These are phyloP conservation scores for Podaxis sp. DNA, from an alignment of 768 basidiomycete species.

Conservation along the genomic window DNA sequence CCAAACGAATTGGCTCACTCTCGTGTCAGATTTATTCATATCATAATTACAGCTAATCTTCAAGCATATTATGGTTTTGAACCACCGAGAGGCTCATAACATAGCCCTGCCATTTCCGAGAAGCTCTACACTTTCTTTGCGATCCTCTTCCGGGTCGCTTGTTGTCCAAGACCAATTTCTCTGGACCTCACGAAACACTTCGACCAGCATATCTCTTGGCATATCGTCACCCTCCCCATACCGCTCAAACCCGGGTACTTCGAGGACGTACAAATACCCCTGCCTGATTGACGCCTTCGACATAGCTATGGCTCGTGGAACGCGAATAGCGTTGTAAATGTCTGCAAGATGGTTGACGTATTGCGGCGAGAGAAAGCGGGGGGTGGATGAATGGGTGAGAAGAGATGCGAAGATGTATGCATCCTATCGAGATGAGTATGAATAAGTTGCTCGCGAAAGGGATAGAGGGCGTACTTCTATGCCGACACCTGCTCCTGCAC, in stretches of 20 bases:
- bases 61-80: background rate
- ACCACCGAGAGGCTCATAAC: background rate
- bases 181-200: slow-evolving; percentile 20
- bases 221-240: slow-evolving; percentile 27
- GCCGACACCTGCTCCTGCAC: slow-evolving; percentile 50
- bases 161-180: slow-evolving; percentile 27
- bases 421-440: slow-evolving; percentile 39
- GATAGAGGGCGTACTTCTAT: slow-evolving; percentile 35
- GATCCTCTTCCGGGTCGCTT: slow-evolving; percentile 26
- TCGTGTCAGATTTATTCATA: background rate
- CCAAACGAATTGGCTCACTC: background rate
- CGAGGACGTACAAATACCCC: slow-evolving; percentile 15
- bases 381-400: slow-evolving; percentile 34
- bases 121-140: slow-evolving; percentile 20
- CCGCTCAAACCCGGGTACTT: slow-evolving; percentile 26
- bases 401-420: slow-evolving; percentile 38
- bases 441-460: slow-evolving; percentile 19
- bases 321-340: slow-evolving; percentile 27
- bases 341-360: slow-evolving; percentile 20
- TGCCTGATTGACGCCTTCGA: slow-evolving; percentile 15
- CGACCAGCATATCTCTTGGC: slow-evolving; percentile 21
- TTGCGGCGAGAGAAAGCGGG: slow-evolving; percentile 20
- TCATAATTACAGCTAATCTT: too few relatives aligned
- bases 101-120: background rate
- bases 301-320: slow-evolving; percentile 26